Base-by-base conservation (phyloP, 352 stramenopile species). In the Globisporangium recalcitrans region DNA sequence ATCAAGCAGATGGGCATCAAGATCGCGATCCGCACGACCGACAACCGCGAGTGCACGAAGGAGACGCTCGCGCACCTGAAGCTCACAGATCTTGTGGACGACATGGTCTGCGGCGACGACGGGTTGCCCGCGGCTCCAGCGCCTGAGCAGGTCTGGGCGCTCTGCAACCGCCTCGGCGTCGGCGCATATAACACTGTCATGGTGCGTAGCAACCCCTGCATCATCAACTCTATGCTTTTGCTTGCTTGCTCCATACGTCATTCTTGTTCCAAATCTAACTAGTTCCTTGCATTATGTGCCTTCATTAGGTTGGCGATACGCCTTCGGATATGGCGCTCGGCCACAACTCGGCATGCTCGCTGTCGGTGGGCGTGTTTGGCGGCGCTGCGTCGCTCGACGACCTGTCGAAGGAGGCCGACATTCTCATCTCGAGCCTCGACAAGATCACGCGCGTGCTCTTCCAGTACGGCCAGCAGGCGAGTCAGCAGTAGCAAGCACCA, bases 31-130 rank as follows among this genome's bases (percentile, higher is more conserved):
- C 62, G 71, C 54, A 87, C 77, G 4, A 77, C 71, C 1, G 77
- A 87, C 58, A 72, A 73, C 42, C 68, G 77, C 38, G 72, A 60
- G 13, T 47, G 65, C 4, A 85, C 75, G 1, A 27, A 63, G 24
- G 60, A 64, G 27, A 77, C 72, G 32, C 57, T 87, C 21, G 51
- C 52, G 14, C 64, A 74, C 48, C 62, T 85, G 3, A 44, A 64
- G 10, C 49, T 87, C 4, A 52, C 48, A 0, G 31, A 69, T 14
- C 48, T 83, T 16, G 71, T 87, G 21, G 75, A 87, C 47, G 44
- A 40, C n/a, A 63, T 85, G 14, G 52, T 70, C n/a, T 87, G 77
- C 47, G 75, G 75, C 6, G 75, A 87, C 53, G 77, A 87, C 40
- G 71, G 67, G 9, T 38, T 78, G 5, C 58, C 73, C 3, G 58